Conservation (phyloP, 768 basidiomycete genomes). For the Leccinellum albellum region DNA sequence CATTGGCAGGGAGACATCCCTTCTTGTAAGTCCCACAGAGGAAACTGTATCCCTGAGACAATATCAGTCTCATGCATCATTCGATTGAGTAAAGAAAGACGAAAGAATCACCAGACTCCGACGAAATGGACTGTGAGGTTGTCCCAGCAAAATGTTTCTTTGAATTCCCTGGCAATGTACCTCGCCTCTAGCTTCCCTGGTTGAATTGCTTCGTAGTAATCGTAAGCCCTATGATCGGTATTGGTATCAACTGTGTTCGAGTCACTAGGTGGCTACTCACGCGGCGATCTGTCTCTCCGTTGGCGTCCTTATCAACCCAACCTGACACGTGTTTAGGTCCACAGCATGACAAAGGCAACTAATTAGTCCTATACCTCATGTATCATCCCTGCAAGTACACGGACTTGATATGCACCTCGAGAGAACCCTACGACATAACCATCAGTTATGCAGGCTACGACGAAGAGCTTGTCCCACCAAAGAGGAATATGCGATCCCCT, state of each 20-base stretch:
- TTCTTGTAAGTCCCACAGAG: conserved; percentile 50
- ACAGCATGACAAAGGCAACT: neutral
- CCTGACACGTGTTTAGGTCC: neutral
- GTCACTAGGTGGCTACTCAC: neutral
- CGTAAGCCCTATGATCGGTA: neutral
- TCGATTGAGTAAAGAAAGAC: neutral
- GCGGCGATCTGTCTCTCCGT: neutral
- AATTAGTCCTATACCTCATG: neutral
- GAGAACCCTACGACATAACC: neutral
- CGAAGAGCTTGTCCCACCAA: neutral
- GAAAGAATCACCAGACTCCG: conserved; percentile 40
- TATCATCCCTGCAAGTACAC: neutral
- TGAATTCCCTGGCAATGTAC: neutral
- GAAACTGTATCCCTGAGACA: conserved; percentile 52
- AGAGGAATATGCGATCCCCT: neutral
- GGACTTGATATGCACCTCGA: conserved; percentile 1
- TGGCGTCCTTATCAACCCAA: neutral
- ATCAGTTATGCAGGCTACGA: neutral
- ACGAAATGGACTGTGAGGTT: conserved; percentile 29
- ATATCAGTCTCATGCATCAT: neutral
- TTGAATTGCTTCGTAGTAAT: neutral
- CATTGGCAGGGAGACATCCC: conserved; percentile 46
- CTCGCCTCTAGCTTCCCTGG: neutral
- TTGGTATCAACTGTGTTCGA: neutral
- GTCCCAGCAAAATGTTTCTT: neutral